These are phyloP conservation scores for Leptomonas pyrrhocoris DNA, from an alignment of 208 protist species.

Conservation along the genomic window DNA sequence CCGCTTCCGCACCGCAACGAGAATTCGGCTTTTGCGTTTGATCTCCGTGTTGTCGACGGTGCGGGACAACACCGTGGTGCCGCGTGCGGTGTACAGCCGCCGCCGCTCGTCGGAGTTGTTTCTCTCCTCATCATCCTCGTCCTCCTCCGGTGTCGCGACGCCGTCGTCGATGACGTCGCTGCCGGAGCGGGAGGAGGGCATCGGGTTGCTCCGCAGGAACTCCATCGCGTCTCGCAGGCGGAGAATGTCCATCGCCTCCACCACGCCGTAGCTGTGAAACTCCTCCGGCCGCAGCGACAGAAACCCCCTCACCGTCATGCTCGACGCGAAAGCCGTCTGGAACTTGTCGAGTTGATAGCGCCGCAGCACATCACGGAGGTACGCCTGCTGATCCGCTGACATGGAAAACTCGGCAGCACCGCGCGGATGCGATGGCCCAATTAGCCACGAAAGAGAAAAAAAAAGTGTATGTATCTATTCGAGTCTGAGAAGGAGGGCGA, in stretches of 20 bases:
- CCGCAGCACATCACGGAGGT: constrained; percentile 30
- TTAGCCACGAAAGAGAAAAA: neutral
- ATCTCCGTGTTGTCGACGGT: constrained; percentile 36
- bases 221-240: constrained; percentile 48
- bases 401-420: neutral
- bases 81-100: constrained; percentile 52
- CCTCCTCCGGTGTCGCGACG: constrained; percentile 16
- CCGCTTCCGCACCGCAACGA: constrained; percentile 90
- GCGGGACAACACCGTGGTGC: constrained; percentile 62
- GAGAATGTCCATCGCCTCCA: constrained; percentile 38
- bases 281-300: constrained; percentile 34
- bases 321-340: constrained; percentile 18
- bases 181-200: constrained; percentile 35
- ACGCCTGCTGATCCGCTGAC: constrained; percentile 19
- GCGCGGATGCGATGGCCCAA: no score
- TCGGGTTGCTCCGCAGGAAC: constrained; percentile 28
- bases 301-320: constrained; percentile 36
- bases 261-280: constrained; percentile 40
- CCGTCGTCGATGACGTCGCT: constrained; percentile 45
- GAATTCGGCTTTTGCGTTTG: constrained; percentile 78
- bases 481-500: no score
- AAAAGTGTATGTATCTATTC: neutral
- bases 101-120: constrained; percentile 23
- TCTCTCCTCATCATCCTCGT: constrained; percentile 26
- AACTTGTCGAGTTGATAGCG: constrained; percentile 35